These are phyloP conservation scores for Cryphonectria nitschkei DNA, from an alignment of 2,329 filamentous ascomycete species.

Conservation along the genomic window DNA sequence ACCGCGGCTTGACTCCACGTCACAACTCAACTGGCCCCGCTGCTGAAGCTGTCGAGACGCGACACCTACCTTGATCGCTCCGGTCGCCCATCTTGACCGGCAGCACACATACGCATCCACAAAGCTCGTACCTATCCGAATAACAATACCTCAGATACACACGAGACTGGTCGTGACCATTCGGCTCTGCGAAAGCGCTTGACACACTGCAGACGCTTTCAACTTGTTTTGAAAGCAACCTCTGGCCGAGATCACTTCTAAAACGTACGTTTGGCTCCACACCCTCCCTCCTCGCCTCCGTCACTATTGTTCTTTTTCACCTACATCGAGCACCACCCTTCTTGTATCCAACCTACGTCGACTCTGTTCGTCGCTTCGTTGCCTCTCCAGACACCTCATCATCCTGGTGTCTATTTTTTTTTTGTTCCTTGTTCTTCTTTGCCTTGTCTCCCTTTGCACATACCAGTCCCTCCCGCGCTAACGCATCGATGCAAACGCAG, in stretches of 20 bases:
- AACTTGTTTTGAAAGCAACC: constrained; percentile 21
- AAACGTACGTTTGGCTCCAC: constrained; percentile 21
- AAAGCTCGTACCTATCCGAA: not conserved
- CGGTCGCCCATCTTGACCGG: constrained; percentile 9
- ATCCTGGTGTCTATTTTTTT: not conserved
- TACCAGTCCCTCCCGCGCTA: constrained; percentile 2
- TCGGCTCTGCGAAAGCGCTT: constrained; percentile 20
- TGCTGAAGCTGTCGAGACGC: constrained; percentile 30
- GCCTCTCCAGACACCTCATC: constrained; percentile 10
- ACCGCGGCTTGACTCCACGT: constrained; percentile 27
- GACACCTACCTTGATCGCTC: constrained; percentile 8
- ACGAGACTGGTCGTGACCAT: constrained; percentile 5
- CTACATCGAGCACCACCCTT: constrained; percentile 9
- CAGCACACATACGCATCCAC: constrained; percentile 10
- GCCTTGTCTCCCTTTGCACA: not conserved
- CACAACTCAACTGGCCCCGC: constrained; percentile 23
- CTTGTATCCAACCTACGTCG: not conserved
- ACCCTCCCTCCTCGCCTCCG: constrained; percentile 14
- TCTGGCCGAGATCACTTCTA: constrained; percentile 33
- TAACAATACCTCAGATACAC: constrained; percentile 5
- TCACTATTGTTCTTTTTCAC: not conserved
- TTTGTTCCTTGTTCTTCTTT: not conserved
- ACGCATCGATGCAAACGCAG: constrained; percentile 8
- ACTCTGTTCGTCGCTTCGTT: constrained; percentile 10
- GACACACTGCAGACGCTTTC: constrained; percentile 28